Conservation (phyloP, 805 yeast species). For the Pichia scutulata region DNA sequence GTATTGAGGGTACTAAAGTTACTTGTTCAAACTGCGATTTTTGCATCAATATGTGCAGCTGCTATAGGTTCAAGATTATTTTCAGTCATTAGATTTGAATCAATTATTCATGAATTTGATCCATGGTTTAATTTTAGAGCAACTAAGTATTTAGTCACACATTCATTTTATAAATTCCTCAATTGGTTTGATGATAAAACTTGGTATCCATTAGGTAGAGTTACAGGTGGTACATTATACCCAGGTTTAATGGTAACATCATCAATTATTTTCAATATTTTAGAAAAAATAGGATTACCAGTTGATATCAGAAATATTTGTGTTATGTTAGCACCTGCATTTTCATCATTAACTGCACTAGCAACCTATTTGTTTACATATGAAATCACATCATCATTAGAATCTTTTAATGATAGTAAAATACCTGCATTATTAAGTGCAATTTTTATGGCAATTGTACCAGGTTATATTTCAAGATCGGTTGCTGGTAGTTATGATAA, state of each 20-base stretch:
- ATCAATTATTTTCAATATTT: slow-evolving; percentile 75
- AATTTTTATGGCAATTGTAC: slow-evolving; percentile 93
- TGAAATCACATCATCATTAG: slow-evolving; percentile 72
- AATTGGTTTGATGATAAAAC: slow-evolving; percentile 99
- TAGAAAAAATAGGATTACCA: slow-evolving; percentile 65
- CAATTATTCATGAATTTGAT: slow-evolving; percentile 95
- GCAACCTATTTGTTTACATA: slow-evolving; percentile 80
- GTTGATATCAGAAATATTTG: slow-evolving; percentile 93
- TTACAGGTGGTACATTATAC: slow-evolving; percentile 96
- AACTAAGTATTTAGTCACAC: slow-evolving; percentile 78
- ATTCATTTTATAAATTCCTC: slow-evolving; percentile 82
- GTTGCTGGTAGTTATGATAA: slow-evolving; percentile 99
- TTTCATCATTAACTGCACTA: slow-evolving; percentile 85
- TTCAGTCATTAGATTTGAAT: slow-evolving; percentile 93
- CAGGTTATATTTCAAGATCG: slow-evolving; percentile 96
- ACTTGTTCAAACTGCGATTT: slow-evolving; percentile 57
- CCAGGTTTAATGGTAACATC: slow-evolving; percentile 98
- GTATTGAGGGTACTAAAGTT: slow-evolving; percentile 22
- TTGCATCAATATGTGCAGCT: slow-evolving; percentile 78
- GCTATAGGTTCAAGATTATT: slow-evolving; percentile 88
- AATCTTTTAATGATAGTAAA: slow-evolving; percentile 18
- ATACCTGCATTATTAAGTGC: slow-evolving; percentile 91
- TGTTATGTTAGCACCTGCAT: slow-evolving; percentile 94
- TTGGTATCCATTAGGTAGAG: slow-evolving; percentile 98
- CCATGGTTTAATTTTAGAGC: slow-evolving; percentile 97